phyloP scores from a whole-genome alignment of 2,329 filamentous ascomycete species.

The Aspergillus latus region DNA sequence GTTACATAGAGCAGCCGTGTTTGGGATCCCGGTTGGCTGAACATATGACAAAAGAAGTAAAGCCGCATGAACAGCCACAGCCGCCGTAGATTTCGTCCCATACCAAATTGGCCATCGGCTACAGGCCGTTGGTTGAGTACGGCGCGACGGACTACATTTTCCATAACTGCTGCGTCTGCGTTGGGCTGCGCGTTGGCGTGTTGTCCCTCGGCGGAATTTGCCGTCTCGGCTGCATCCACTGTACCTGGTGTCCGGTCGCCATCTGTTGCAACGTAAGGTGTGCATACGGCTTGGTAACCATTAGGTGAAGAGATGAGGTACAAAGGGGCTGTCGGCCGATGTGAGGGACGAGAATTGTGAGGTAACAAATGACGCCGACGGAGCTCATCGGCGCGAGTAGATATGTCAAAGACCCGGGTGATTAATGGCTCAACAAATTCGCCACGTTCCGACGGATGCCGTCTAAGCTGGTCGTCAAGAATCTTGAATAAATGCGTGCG shows the following conservation, averaged over 20 bases:
- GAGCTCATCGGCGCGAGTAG: conserved; percentile 33
- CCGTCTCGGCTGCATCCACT: conserved; percentile 2
- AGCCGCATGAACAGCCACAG: conserved; percentile 61
- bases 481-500: conserved; percentile 34
- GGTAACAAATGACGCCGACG: conserved; percentile 23
- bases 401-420: conserved; percentile 31
- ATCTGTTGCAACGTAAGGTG: conserved; percentile 38
- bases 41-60: conserved; percentile 60
- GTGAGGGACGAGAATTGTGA: conserved; percentile 6
- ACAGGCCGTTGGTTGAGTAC: conserved; percentile 30
- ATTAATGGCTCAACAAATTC: conserved; percentile 31
- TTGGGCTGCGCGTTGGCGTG: conserved; percentile 14
- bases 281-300: conserved; percentile 48
- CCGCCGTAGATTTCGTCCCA: conserved; percentile 45
- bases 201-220: conserved; percentile 2
- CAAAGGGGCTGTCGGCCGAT: conserved; percentile 22
- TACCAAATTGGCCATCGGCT: conserved; percentile 32
- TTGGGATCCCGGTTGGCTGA: conserved; percentile 52
- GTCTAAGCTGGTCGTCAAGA: conserved; percentile 34
- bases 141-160: conserved; percentile 36
- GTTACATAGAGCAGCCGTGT: conserved; percentile 43
- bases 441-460: conserved; percentile 25
- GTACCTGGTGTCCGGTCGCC: conserved; percentile 18
- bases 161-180: conserved; percentile 24
- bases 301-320: conserved; percentile 48